These are phyloP conservation scores for Wickerhamiella vanderwaltii DNA, from an alignment of 805 yeast genomes.

Conservation along the genomic window DNA sequence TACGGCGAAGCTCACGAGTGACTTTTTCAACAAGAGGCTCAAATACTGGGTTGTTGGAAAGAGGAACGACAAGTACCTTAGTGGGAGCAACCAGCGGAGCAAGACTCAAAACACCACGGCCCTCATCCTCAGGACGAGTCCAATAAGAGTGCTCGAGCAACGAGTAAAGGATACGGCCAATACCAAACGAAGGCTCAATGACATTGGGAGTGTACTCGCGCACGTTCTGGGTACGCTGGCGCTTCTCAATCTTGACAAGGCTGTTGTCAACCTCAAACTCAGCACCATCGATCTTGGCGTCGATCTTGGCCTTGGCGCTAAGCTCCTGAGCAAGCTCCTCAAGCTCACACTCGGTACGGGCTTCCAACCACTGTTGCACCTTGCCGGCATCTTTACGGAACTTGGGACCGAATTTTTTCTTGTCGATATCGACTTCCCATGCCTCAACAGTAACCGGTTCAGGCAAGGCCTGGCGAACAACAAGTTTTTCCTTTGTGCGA, in stretches of 20 bases:
- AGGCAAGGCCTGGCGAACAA: slow-evolving; percentile 81
- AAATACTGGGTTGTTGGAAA: slow-evolving; percentile 72
- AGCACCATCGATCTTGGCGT: slow-evolving; percentile 54
- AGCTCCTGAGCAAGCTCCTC: slow-evolving; percentile 66
- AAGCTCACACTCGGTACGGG: slow-evolving; percentile 74
- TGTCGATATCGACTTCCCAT: slow-evolving; percentile 76
- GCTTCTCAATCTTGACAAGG: slow-evolving; percentile 64
- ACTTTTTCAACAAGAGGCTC: slow-evolving; percentile 62
- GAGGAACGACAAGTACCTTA: slow-evolving; percentile 88
- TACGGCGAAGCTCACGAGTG: slow-evolving; percentile 56
- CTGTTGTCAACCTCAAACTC: slow-evolving; percentile 58
- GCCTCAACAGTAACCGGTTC: slow-evolving; percentile 74
- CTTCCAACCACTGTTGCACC: slow-evolving; percentile 67
- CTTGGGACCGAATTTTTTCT: slow-evolving; percentile 94
- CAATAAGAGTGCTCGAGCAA: slow-evolving; percentile 91
- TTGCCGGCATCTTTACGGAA: slow-evolving; percentile 94
- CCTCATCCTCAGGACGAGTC: slow-evolving; percentile 81
- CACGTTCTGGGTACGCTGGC: slow-evolving; percentile 72
- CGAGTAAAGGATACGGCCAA: slow-evolving; percentile 91
- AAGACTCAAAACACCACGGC: slow-evolving; percentile 83
- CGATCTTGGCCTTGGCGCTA: slow-evolving; percentile 46
- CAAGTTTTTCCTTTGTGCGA: slow-evolving; percentile 86
- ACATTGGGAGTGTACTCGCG: slow-evolving; percentile 96
- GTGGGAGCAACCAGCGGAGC: slow-evolving; percentile 97
- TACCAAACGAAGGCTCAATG: slow-evolving; percentile 98